phyloP scores from a whole-genome alignment of 2,329 filamentous ascomycete genomes.

The Paraconiothyrium brasiliense region DNA sequence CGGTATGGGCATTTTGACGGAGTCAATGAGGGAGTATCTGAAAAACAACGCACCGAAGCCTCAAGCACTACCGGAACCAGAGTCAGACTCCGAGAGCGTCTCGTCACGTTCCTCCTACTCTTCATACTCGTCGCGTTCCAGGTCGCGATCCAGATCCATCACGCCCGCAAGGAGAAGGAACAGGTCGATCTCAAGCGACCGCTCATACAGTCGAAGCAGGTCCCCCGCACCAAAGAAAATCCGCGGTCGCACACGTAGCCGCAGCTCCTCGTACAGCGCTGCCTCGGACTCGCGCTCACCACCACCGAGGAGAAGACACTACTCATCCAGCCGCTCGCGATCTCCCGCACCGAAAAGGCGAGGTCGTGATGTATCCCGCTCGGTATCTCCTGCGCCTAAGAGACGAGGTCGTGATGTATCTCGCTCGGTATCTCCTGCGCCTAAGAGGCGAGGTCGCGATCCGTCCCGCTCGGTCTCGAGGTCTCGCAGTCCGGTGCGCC shows the following conservation, averaged over 20 bases:
- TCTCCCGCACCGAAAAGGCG: neutral
- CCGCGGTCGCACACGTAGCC: constrained; percentile 22
- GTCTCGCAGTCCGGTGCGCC: constrained; percentile 19
- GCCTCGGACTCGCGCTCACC: constrained; percentile 35
- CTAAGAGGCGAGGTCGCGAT: constrained; percentile 22
- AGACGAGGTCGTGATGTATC: constrained; percentile 28
- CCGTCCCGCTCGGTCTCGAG: constrained; percentile 29
- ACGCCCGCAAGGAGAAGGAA: constrained; percentile 27
- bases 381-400: neutral
- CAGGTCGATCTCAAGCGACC: constrained; percentile 36
- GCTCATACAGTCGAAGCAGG: constrained; percentile 41
- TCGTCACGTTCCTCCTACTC: constrained; percentile 48
- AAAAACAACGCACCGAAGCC: constrained; percentile 86
- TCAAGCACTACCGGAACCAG: constrained; percentile 60
- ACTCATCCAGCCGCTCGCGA: constrained; percentile 41
- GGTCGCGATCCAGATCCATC: constrained; percentile 27
- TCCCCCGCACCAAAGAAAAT: constrained; percentile 35
- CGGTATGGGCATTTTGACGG: constrained; percentile 92
- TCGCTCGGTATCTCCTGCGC: constrained; percentile 24
- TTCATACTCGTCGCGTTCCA: constrained; percentile 37
- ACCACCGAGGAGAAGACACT: constrained; percentile 32
- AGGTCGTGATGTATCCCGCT: too few species aligned
- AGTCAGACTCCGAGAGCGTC: constrained; percentile 45
- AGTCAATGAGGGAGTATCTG: constrained; percentile 91
- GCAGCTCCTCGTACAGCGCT: constrained; percentile 32